These are phyloP conservation scores for Rhododendron henanense DNA, from an alignment of 148 eudicot species.

Conservation along the genomic window DNA sequence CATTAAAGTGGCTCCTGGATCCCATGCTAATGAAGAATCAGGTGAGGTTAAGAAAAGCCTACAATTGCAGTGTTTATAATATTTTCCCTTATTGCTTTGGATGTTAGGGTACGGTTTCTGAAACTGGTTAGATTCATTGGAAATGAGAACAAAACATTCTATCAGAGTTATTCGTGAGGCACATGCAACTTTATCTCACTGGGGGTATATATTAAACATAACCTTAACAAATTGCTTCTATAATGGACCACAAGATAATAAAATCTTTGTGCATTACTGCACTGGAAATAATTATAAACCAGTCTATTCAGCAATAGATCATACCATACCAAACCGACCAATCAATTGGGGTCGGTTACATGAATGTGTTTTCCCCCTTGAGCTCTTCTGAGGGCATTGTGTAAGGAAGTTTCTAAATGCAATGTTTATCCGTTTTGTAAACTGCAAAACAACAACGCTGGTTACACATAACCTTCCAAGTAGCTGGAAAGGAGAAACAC, in stretches of 20 bases:
- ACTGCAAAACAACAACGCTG: background rate
- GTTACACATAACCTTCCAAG: background rate
- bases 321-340: no score
- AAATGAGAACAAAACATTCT: background rate
- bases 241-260: background rate
- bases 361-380: background rate
- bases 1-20: conserved; percentile 87
- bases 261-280: background rate
- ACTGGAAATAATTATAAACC: background rate
- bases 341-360: background rate
- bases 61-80: background rate
- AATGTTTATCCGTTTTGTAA: background rate
- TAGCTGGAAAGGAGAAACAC: background rate
- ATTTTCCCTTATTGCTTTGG: background rate
- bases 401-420: background rate
- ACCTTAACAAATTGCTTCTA: background rate
- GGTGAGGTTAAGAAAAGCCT: conserved; percentile 34
- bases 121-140: background rate
- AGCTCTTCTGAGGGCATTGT: background rate
- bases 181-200: background rate
- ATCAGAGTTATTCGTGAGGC: background rate
- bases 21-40: conserved; percentile 88
- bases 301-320: background rate
- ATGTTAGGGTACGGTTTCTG: background rate
- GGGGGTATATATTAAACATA: background rate